Conservation (phyloP, 306 rosid genomes). For the Abrus pulchellus region DNA sequence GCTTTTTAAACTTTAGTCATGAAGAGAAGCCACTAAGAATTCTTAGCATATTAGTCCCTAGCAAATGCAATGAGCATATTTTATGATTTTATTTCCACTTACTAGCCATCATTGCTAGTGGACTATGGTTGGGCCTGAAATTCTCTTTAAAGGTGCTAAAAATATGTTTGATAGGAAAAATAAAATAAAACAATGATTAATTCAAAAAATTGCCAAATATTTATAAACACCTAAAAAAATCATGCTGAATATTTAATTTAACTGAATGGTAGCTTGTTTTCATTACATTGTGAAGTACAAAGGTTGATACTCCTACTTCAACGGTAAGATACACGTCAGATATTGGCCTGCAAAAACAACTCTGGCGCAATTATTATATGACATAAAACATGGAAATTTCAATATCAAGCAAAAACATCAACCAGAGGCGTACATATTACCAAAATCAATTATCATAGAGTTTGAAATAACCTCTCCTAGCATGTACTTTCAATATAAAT, state of each 20-base stretch:
- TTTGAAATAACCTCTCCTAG: conserved; percentile 45
- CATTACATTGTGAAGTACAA: conserved; percentile 94
- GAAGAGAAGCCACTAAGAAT: neutral
- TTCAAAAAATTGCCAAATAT: neutral
- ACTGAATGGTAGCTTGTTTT: conserved; percentile 10
- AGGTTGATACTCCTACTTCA: conserved; percentile 87
- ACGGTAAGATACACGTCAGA: conserved; percentile 89
- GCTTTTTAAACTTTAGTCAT: neutral
- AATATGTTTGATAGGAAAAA: neutral
- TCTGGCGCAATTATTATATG: conserved; percentile 44
- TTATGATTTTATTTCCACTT: conserved; percentile 21
- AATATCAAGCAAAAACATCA: conserved; percentile 33
- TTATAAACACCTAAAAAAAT: neutral
- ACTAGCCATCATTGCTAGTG: neutral
- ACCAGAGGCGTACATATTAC: conserved; percentile 50
- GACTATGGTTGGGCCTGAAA: conserved; percentile 11
- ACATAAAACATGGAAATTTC: conserved; percentile 43
- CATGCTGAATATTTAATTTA: conserved; percentile 34
- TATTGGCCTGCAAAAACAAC: conserved; percentile 80
- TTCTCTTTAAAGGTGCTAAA: conserved; percentile 15
- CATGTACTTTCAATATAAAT: conserved; percentile 38
- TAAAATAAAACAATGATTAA: neutral
- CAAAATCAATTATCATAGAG: conserved; percentile 48
- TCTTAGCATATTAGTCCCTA: neutral
- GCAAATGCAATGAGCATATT: conserved; percentile 12